phyloP scores from a whole-genome alignment of 2,329 filamentous ascomycete genomes.

The Penicillium expansum region DNA sequence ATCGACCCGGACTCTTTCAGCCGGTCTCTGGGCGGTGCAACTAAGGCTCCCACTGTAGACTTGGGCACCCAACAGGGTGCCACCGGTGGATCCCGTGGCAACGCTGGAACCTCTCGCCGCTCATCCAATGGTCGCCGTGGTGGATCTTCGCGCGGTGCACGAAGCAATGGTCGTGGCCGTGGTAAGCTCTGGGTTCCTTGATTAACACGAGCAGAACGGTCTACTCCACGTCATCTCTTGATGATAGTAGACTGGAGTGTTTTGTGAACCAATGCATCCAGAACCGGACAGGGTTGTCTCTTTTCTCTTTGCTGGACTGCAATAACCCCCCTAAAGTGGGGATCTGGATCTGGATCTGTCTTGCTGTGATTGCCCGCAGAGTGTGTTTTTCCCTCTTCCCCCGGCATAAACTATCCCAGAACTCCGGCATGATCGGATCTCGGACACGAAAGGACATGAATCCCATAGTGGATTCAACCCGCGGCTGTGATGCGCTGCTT shows the following conservation, averaged over 20 bases:
- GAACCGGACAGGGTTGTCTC: conserved; percentile 19
- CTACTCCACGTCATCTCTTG: conserved; percentile 16
- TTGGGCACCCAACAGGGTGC: conserved; percentile 32
- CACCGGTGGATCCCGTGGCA: conserved; percentile 30
- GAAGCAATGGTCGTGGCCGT: conserved; percentile 40
- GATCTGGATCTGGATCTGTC: conserved; percentile 9
- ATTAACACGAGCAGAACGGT: conserved; percentile 24
- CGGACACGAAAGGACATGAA: conserved; percentile 13
- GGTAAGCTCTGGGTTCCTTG: conserved; percentile 49
- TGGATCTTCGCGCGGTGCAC: conserved; percentile 34
- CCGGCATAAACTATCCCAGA: conserved; percentile 15
- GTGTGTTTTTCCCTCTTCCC: conserved; percentile 11
- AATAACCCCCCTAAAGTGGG: conserved; percentile 1
- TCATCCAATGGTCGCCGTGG: conserved; percentile 33
- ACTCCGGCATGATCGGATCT: conserved; percentile 6
- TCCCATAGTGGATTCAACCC: conserved; percentile 14
- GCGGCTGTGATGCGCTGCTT: conserved; percentile 13
- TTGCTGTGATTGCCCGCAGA: conserved; percentile 12
- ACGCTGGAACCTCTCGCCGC: conserved; percentile 35
- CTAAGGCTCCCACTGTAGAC: conserved; percentile 32
- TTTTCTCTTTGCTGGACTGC: conserved; percentile 20
- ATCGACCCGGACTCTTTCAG: conserved; percentile 51
- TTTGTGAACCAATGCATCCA: conserved; percentile 19
- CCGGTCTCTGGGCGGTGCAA: conserved; percentile 35
- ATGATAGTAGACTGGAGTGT: conserved; percentile 14